These are phyloP conservation scores for Conticribra guillardii DNA, from an alignment of 108 stramenopile species.

Conservation along the genomic window DNA sequence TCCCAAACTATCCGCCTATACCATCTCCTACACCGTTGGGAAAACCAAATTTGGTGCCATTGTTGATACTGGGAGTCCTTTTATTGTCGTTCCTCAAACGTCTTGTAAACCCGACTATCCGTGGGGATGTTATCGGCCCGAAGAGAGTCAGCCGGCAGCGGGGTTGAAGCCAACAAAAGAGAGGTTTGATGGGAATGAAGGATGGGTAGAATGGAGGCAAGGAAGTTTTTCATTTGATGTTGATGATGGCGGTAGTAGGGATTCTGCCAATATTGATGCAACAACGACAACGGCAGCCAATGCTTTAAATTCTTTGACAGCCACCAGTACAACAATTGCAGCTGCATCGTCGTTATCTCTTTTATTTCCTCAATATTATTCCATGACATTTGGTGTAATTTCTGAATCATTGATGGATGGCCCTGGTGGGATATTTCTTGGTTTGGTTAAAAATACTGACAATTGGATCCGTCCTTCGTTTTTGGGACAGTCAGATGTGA, in stretches of 20 bases:
- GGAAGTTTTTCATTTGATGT: constrained; percentile 33
- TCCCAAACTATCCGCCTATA: constrained; percentile 33
- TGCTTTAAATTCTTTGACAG: not conserved
- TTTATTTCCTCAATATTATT: constrained; percentile 29
- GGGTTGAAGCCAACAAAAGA: constrained; percentile 34
- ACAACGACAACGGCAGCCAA: not conserved
- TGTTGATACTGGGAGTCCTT: constrained; percentile 42
- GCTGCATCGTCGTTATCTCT: not conserved
- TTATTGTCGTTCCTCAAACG: constrained; percentile 37
- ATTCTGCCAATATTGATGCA: not conserved
- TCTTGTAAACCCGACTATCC: constrained; percentile 29
- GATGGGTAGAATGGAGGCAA: constrained; percentile 44
- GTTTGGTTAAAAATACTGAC: constrained; percentile 45
- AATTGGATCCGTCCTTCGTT: constrained; percentile 50
- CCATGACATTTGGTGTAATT: constrained; percentile 46
- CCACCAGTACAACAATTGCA: not conserved
- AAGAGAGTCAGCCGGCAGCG: constrained; percentile 16
- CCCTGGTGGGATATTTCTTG: constrained; percentile 50
- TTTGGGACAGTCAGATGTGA: constrained; percentile 45
- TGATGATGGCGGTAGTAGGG: not conserved
- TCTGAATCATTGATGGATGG: constrained; percentile 47
- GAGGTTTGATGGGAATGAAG: constrained; percentile 47
- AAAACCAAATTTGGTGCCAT: constrained; percentile 40
- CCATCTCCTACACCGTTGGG: constrained; percentile 30
- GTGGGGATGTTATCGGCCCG: constrained; percentile 41